Evolutionary conservation across 768 basidiomycete genomes (phyloP), one percentile per base, ranked within the genome.

Genomic region (Tylopilus sp.): DNA sequence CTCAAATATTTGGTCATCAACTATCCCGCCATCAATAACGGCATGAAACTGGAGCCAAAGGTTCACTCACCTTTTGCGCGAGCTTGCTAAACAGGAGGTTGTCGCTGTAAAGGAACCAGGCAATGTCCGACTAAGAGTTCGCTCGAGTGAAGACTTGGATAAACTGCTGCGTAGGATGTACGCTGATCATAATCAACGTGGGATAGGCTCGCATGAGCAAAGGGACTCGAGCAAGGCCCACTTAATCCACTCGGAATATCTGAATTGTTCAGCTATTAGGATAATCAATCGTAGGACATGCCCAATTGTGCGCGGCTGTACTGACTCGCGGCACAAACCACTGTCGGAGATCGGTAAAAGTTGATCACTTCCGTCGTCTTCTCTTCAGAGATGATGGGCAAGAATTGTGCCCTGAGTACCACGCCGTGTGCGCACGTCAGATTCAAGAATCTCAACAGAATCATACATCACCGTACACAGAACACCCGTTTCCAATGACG

Each of bases 401-500:
- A 62, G 40, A 83, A 75, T 61, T 87, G 84, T 6, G 83, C 80
- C 18, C 83, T 84, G 49, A 21, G 63, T 31, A 25, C 55, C 30
- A 53, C 41, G 45, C 40, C 35, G 36, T 44, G 40, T 47, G 43
- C 40, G 42, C 49, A 44, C 40, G 42, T 50, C 44, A 36, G 23
- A 30, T 36, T 36, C 31, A 17, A 44, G 50, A 55, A 51, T 38
- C 36, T 21, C 41, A 4, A 38, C 23, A 43, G 48, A 51, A 58
- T 28, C 55, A 22, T 44, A 41, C 56, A 53, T 22, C 40, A 31
- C 71, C 75, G 57, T 59, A 82, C 75, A 75, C 82, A 38, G 79
- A 81, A 54, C 78, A 82, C 4, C 81, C 83, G 59, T 83, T 83
- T 35, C 83, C 83, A 59, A 85, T 77, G 13, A 85, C 77, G 1